Evolutionary conservation across 2,329 filamentous ascomycete genomes (phyloP), one percentile per base, ranked within the genome.

Genomic region (Epichloe scottii): DNA sequence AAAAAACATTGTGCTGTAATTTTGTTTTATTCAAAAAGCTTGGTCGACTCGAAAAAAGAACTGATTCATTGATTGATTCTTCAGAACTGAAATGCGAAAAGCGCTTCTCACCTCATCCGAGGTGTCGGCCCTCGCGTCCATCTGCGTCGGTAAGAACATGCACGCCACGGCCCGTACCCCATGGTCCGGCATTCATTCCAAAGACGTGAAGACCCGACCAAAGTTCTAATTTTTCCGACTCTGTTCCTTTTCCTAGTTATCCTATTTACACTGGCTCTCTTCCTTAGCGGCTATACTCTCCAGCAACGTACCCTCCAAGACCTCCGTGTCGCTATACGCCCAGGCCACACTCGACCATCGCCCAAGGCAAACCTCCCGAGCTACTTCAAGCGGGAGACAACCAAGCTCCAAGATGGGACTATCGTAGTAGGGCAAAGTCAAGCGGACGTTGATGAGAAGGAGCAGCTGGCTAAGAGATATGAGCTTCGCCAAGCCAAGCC

Each of bases 291-390:
- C 60, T 95, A 94, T 66, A 78, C 83, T 3, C 77, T 95, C 49
- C 90, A 96, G 62, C 90, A 96, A 67, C 81, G 88, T 59, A 93
- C 89, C 0, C 79, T 95, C 4, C 79, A 78, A 55, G 84, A 84
- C 59, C 76, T 96, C 34, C 86, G 91, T 60, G 72, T 75, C 51
- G 86, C 86, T 17, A 84, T 95, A 60, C 77, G 76, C 57, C 68
- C 68, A 5, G 61, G 62, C 48, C 63, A 74, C 55, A 66, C 72
- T 61, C 69, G 62, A 8, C 69, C 73, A 5, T 70, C 70, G 1
- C 73, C 74, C 5, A 71, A 73, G 53, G 68, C 73, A 43, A 73
- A 74, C 60, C 63, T 78, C 1, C 76, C 76, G 0, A 74, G 77
- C 52, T 68, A 70, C 23, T 77, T 78, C 61, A 68, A 69, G 51